phyloP scores from a whole-genome alignment of 2,329 filamentous ascomycete species.

The Dendrostoma leiphaemia region DNA sequence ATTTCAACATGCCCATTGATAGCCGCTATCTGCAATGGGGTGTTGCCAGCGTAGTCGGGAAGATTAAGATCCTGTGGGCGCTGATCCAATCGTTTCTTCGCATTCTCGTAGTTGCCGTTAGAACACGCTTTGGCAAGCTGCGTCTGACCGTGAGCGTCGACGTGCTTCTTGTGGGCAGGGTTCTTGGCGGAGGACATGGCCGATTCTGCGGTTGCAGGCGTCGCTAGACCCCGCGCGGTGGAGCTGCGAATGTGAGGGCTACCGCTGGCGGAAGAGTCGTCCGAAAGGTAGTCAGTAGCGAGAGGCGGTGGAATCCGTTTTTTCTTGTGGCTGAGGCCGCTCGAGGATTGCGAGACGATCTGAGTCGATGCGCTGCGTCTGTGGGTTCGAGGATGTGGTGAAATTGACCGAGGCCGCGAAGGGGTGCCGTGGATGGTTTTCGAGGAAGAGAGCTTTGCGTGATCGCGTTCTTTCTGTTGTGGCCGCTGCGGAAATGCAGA shows the following conservation, averaged over 20 bases:
- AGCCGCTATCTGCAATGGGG: constrained; percentile 88
- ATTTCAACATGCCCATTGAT: constrained; percentile 84
- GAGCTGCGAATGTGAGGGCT: constrained; percentile 59
- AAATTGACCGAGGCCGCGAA: constrained; percentile 50
- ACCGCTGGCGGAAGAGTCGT: constrained; percentile 62
- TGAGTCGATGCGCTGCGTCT: constrained; percentile 65
- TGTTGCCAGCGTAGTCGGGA: constrained; percentile 93
- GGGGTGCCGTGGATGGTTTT: constrained; percentile 32
- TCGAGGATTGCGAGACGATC: constrained; percentile 51
- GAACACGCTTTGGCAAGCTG: constrained; percentile 87
- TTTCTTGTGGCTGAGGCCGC: constrained; percentile 59
- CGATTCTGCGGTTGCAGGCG: constrained; percentile 56
- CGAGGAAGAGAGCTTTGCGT: constrained; percentile 31
- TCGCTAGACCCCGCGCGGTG: constrained; percentile 54
- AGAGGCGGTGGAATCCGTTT: constrained; percentile 60
- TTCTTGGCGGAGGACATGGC: constrained; percentile 68
- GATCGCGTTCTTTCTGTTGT: constrained; percentile 23
- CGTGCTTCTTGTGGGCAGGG: constrained; percentile 75
- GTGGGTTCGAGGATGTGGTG: constrained; percentile 57
- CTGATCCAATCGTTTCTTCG: constrained; percentile 71
- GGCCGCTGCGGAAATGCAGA: constrained; percentile 13
- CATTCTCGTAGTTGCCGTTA: constrained; percentile 75
- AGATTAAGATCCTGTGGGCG: constrained; percentile 86
- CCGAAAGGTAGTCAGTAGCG: constrained; percentile 64
- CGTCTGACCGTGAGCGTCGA: constrained; percentile 91